Conservation (phyloP, 768 basidiomycete species). For the Auricularia sp. region DNA sequence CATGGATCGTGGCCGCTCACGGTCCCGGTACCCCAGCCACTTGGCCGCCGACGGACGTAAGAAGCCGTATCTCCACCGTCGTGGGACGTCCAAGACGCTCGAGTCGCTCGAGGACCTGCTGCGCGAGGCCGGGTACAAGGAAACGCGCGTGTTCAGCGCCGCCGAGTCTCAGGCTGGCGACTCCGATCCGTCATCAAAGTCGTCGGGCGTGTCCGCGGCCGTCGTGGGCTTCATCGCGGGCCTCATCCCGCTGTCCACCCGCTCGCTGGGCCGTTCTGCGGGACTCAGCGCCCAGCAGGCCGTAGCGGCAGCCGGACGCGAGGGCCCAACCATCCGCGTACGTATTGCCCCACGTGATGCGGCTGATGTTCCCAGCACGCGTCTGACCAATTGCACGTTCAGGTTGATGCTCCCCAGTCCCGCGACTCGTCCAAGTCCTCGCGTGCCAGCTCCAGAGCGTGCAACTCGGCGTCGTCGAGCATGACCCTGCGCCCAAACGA, state of each 20-base stretch:
- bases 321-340: conserved; percentile 4
- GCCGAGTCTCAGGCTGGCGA: conserved; percentile 56
- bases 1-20: conserved; percentile 27
- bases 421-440: neutral
- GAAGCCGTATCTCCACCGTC: conserved; percentile 63
- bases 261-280: neutral
- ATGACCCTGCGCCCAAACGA: neutral
- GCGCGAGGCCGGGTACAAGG: conserved; percentile 83
- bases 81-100: conserved; percentile 72
- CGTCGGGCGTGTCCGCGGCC: conserved; percentile 26
- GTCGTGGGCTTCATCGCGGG: conserved; percentile 46
- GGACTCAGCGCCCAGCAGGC: neutral
- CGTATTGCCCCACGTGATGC: conserved; percentile 2
- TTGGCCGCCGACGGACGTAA: conserved; percentile 30
- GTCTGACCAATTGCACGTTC: neutral
- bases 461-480: neutral
- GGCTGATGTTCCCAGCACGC: neutral
- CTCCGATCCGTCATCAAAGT: conserved; percentile 24
- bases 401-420: neutral
- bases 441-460: neutral
- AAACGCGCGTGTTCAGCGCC: conserved; percentile 72
- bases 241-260: conserved; percentile 4
- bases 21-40: conserved; percentile 44
- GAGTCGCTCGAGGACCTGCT: conserved; percentile 81
- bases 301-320: neutral